Base-by-base conservation (phyloP, 345 rosid genomes). In the Eucalyptus sp. region DNA sequence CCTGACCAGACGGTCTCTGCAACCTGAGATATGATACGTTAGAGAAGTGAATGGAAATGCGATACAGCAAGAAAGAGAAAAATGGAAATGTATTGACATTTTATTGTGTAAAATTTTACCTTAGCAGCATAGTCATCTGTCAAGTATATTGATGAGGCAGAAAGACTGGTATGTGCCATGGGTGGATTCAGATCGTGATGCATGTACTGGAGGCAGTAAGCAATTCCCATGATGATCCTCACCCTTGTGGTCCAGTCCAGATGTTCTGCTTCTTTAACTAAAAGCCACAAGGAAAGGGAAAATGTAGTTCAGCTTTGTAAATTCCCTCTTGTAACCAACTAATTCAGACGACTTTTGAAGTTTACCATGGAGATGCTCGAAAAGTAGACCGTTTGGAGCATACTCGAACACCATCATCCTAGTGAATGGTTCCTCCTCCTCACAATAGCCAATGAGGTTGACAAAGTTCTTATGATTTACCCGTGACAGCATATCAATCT, bases 361-460 rank as follows among this genome's bases (percentile, higher is more conserved):
- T 41, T 94, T 95, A 98, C 99, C 94, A 62, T 97, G 98, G 89
- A 98, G 91, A 94, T 96, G 99, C 93, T 98, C 99, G 79, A 91
- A 96, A 87, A 98, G 95, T 56, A 91, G 90, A 89, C 99, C 99
- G 88, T 97, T 98, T 22, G 99, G 99, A 90, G 98, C 99, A 90
- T 97, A 96, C 95, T 98, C 99, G 71, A 97, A 98, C 90, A 98
- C 99, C 99, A 98, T 97, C 99, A 98, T 96, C 91, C 99, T 93
- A 86, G 89, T 93, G 91, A 98, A 98, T 16, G 99, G 99, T 89
- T 95, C 96, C 58, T 96, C 91, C 92, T 98, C 99, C 91, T 96
- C 98, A 44, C 96, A 96, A 86, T 88, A 96, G 68, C 99, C 99
- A 88, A 96, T 94, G 52, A 97, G 97, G 90, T 98, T 97, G 86